phyloP scores from a whole-genome alignment of 2,329 filamentous ascomycete genomes.

The Arthrobotrys iridis region DNA sequence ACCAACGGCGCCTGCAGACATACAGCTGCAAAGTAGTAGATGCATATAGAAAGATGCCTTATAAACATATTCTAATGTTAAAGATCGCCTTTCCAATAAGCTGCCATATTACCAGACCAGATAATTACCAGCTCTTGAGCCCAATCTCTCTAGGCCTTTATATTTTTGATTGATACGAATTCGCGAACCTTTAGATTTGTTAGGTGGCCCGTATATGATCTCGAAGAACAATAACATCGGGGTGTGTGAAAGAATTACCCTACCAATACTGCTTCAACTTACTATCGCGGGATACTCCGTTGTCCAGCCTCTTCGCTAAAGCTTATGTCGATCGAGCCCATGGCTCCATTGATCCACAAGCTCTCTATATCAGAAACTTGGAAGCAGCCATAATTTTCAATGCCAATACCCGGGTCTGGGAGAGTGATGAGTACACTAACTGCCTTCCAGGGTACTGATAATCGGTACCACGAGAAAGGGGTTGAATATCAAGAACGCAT shows the following conservation, averaged over 20 bases:
- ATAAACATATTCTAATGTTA: not conserved
- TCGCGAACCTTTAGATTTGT: too few relatives aligned
- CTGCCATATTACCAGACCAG: not conserved
- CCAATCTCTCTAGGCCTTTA: too few relatives aligned
- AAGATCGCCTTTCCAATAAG: not conserved
- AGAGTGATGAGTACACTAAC: conserved; percentile 11
- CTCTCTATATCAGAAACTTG: conserved; percentile 19
- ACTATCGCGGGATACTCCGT: not conserved
- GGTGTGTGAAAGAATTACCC: not conserved
- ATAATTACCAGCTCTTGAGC: not conserved
- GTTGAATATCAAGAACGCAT: not conserved
- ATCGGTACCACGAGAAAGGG: conserved; percentile 20
- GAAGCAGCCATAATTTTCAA: conserved; percentile 8
- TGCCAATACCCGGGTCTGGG: conserved; percentile 16
- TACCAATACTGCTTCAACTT: not conserved
- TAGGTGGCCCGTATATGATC: not conserved
- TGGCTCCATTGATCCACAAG: conserved; percentile 13
- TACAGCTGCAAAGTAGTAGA: not conserved
- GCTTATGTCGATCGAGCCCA: conserved; percentile 17
- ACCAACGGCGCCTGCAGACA: too few relatives aligned
- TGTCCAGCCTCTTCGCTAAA: not conserved
- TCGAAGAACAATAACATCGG: not conserved
- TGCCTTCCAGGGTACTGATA: conserved; percentile 47
- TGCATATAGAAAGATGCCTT: not conserved
- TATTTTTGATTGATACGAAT: too few relatives aligned